A percentile compares a stretch with the other conserved stretches of the same genome.
Conservation (phyloP, 371 early-diverging fungal species). For the Saksenaea oblongispora region DNA sequence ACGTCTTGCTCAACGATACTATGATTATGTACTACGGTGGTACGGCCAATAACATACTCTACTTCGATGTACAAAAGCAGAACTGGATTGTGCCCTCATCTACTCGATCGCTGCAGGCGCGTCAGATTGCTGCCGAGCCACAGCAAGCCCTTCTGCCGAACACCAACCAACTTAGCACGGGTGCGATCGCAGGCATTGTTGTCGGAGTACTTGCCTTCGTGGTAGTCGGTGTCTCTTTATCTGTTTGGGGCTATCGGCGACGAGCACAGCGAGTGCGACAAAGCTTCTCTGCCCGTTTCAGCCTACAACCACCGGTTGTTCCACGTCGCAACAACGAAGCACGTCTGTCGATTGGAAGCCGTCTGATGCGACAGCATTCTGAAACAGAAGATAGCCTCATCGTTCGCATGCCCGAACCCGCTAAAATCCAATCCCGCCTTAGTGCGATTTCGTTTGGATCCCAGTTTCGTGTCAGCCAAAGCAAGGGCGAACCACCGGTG, state of each 20-base stretch:
- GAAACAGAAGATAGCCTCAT: neutral
- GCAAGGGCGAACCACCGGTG: neutral
- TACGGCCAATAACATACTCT: neutral
- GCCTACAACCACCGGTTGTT: neutral
- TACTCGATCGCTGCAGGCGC: neutral
- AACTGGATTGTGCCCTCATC: neutral
- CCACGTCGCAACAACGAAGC: neutral
- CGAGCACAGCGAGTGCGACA: slow-evolving; percentile 5
- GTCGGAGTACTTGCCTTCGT: slow-evolving; percentile 30
- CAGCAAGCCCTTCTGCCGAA: neutral
- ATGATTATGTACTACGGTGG: slow-evolving; percentile 1
- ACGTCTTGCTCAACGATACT: neutral
- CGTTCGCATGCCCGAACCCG: slow-evolving; percentile 1
- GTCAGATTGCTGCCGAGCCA: neutral
- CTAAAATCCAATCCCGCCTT: slow-evolving; percentile 7
- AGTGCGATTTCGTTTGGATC: slow-evolving; percentile 26
- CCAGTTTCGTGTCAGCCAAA: slow-evolving; percentile 15
- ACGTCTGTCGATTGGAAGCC: neutral
- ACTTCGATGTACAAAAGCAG: neutral
- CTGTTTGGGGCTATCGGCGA: slow-evolving; percentile 19
- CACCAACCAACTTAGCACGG: slow-evolving; percentile 21
- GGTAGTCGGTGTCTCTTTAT: slow-evolving; percentile 26
- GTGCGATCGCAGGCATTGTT: slow-evolving; percentile 41
- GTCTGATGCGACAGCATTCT: neutral
- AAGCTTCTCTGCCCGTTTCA: neutral